Percentiles rank a stretch among this genome's conserved stretches.
These are phyloP conservation scores for Colletotrichum caudatum DNA, from an alignment of 2,329 filamentous ascomycete species.

Conservation along the genomic window DNA sequence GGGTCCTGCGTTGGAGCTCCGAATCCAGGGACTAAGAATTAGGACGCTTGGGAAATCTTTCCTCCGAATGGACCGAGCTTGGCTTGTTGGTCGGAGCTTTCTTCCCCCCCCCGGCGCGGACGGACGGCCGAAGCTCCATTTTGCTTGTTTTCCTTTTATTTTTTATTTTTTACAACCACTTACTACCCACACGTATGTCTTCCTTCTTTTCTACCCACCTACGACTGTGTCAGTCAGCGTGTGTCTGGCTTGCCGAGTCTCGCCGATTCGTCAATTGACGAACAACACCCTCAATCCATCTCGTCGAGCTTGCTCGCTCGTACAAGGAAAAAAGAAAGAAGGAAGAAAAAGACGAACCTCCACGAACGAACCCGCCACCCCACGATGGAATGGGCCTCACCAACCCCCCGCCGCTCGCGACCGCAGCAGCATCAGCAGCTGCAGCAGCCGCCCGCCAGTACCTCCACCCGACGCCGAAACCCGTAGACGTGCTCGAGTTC, in stretches of 20 bases:
- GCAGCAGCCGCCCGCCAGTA: slow-evolving; percentile 43
- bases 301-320: slow-evolving; percentile 1
- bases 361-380: neutral
- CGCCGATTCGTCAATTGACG: slow-evolving; percentile 27
- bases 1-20: slow-evolving; percentile 15
- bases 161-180: too few species aligned
- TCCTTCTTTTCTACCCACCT: neutral
- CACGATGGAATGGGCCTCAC: slow-evolving; percentile 37
- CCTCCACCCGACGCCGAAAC: slow-evolving; percentile 54
- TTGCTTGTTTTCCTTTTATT: neutral
- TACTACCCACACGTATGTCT: too few species aligned
- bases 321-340: too few species aligned
- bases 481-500: slow-evolving; percentile 54
- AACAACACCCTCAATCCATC: too few species aligned
- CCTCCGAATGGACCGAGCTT: slow-evolving; percentile 24
- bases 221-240: too few species aligned
- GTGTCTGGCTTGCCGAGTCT: neutral
- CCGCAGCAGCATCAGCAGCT: slow-evolving; percentile 7
- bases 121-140: neutral
- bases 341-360: neutral
- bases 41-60: slow-evolving; percentile 27
- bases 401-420: slow-evolving; percentile 17
- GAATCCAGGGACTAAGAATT: neutral
- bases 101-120: slow-evolving; percentile 1
- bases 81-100: neutral